phyloP scores from a whole-genome alignment of 2,329 filamentous ascomycete species.

The Monosporascus sp. region DNA sequence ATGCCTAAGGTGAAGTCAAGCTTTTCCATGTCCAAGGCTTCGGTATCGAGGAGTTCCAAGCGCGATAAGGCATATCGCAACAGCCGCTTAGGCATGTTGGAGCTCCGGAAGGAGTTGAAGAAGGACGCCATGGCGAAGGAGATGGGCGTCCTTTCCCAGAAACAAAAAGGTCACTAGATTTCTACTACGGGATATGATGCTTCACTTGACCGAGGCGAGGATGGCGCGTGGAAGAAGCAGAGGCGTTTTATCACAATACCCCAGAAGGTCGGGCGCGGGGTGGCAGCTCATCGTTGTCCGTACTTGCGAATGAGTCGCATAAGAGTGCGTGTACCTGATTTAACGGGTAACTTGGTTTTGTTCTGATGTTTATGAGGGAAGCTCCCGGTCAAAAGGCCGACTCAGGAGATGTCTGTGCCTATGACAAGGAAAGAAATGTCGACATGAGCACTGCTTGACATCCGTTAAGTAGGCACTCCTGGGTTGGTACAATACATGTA shows the following conservation, averaged over 20 bases:
- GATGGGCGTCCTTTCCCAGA: background rate
- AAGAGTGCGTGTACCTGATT: background rate
- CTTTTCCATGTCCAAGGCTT: constrained; percentile 79
- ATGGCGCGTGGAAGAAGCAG: constrained; percentile 17
- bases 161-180: background rate
- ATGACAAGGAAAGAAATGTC: background rate
- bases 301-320: constrained; percentile 1
- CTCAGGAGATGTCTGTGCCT: background rate
- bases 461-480: no score
- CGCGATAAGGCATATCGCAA: constrained; percentile 79
- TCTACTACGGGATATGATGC: background rate
- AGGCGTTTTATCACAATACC: constrained; percentile 22
- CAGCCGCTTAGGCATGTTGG: constrained; percentile 83
- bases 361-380: background rate
- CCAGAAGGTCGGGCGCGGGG: constrained; percentile 24
- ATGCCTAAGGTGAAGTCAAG: constrained; percentile 79
- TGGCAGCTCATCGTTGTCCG: constrained; percentile 25
- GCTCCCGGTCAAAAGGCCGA: background rate
- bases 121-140: constrained; percentile 60
- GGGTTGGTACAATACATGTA: no score
- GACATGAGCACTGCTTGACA: no score
- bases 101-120: constrained; percentile 57
- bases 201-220: constrained; percentile 15
- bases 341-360: background rate
- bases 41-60: constrained; percentile 81